A percentile compares a stretch with the other conserved stretches of the same genome.
Evolutionary conservation across 371 early-diverging fungal species (phyloP).

Genomic region (Mucor circinelloides): DNA sequence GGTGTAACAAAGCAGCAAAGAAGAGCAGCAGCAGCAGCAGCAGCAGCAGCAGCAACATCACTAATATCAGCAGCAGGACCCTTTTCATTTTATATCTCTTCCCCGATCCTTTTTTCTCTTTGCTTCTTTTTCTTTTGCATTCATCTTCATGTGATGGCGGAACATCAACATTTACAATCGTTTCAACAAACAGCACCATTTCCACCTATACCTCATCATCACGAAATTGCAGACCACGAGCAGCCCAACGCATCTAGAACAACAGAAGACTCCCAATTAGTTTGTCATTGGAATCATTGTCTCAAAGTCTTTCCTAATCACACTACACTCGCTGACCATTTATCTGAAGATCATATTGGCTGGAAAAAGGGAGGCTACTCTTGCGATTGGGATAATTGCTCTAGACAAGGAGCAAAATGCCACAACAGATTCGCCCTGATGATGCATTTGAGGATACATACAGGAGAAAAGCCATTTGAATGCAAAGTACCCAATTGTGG

Average conservation of each 20-base stretch:
- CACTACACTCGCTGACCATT: conserved; percentile 51
- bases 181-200: neutral
- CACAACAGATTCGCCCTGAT: conserved; percentile 68
- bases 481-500: conserved; percentile 49
- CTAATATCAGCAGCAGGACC: neutral
- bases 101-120: neutral
- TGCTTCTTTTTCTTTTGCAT: neutral
- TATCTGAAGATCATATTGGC: conserved; percentile 70
- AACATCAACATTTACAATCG: neutral
- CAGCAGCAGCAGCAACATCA: neutral
- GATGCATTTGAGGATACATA: conserved; percentile 70
- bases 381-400: conserved; percentile 67
- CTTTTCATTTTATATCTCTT: neutral
- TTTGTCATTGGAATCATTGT: conserved; percentile 60
- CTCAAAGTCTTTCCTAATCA: conserved; percentile 40
- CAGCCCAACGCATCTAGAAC: neutral
- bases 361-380: conserved; percentile 65
- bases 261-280: neutral
- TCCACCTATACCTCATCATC: neutral
- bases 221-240: neutral
- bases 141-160: neutral
- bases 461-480: conserved; percentile 71
- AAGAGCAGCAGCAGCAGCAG: neutral
- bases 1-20: neutral
- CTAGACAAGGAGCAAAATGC: conserved; percentile 60